Evolutionary conservation across 345 rosid genomes (phyloP).

Genomic region (Dovyalis caffra): DNA sequence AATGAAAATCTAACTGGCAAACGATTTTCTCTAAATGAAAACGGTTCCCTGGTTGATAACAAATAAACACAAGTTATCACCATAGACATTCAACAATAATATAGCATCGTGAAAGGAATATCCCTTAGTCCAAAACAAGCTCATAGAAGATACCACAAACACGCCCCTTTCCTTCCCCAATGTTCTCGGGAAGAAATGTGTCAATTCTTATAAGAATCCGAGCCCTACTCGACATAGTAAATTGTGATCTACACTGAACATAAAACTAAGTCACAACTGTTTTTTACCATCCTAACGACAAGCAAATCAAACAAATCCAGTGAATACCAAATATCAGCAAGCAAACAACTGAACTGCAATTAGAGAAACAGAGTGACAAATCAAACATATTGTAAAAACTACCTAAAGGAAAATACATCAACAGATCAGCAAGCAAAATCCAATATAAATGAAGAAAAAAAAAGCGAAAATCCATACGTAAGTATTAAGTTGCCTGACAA

Average conservation of each 20-base stretch:
- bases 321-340: neutral
- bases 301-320: neutral
- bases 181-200: constrained; percentile 1
- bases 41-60: neutral
- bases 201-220: neutral
- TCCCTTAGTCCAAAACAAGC: neutral
- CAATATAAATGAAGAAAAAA: neutral
- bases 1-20: neutral
- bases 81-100: neutral
- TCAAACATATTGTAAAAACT: neutral
- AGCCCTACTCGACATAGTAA: neutral
- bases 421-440: neutral
- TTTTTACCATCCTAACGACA: neutral
- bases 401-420: neutral
- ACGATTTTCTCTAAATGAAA: neutral
- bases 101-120: neutral
- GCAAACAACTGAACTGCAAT: neutral
- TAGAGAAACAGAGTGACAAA: neutral
- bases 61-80: neutral
- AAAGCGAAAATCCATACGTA: constrained; percentile 47
- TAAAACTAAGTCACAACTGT: neutral
- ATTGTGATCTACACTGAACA: neutral
- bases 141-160: neutral
- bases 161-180: neutral
- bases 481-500: constrained; percentile 86